Evolutionary conservation across 805 yeast genomes (phyloP).

Genomic region (Cyberlindnera xishuangbannaensis): DNA sequence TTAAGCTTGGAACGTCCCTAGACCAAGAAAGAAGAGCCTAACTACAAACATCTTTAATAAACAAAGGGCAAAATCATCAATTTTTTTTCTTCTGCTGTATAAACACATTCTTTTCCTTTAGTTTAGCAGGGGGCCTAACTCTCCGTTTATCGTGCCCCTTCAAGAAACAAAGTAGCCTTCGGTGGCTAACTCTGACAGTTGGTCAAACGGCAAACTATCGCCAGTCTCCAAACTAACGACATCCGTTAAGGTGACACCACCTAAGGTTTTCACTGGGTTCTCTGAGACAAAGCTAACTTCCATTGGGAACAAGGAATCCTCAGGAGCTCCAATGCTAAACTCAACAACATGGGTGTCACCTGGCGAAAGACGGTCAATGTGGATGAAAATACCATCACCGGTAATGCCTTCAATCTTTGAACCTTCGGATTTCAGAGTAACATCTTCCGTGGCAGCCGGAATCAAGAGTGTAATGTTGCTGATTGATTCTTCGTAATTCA

Average conservation of each 20-base stretch:
- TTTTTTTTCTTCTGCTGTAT: no score
- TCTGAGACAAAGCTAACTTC: constrained; percentile 54
- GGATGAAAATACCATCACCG: constrained; percentile 69
- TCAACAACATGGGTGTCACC: constrained; percentile 70
- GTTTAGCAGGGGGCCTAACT: no score
- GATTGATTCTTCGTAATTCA: constrained; percentile 43
- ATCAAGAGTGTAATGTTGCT: constrained; percentile 52
- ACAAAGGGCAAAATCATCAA: no score
- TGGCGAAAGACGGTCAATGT: constrained; percentile 47
- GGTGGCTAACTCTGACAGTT: constrained; percentile 48
- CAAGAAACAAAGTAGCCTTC: constrained; percentile 55
- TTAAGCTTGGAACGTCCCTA: no score
- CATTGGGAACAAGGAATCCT: constrained; percentile 87
- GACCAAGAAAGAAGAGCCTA: no score
- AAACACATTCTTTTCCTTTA: no score
- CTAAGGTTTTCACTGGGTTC: constrained; percentile 48
- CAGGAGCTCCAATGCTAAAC: constrained; percentile 69
- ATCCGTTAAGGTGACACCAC: constrained; percentile 58
- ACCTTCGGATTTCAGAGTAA: constrained; percentile 44
- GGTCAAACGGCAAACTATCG: constrained; percentile 64
- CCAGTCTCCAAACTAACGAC: constrained; percentile 46
- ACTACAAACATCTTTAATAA: no score
- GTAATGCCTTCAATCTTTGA: constrained; percentile 51
- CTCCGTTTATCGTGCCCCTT: constrained; percentile 2
- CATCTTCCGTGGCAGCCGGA: constrained; percentile 60